Base-by-base conservation (phyloP, 345 rosid species). In the Cardamine resedifolia region DNA sequence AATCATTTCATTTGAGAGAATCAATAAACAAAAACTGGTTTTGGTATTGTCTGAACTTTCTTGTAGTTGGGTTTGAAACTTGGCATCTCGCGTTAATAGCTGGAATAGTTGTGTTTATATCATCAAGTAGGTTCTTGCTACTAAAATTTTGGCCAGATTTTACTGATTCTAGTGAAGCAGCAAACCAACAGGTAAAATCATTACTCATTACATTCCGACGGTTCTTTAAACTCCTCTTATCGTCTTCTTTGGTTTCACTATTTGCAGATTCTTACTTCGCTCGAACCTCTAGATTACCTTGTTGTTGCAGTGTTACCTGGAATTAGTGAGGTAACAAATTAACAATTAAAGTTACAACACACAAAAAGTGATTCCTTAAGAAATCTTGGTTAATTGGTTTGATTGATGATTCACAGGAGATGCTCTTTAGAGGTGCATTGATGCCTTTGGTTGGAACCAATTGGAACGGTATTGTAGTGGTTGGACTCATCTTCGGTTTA, bases 251-350 rank as follows among this genome's bases (percentile, higher is more conserved):
- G 31, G 10, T 34, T 26, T 58, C 39, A 23, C 59, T 23, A 5
- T 8, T 36, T 77, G 79, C 81, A 88, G 97, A 85, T 88, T 50
- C 98, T 94, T 72, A 75, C 95, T 74, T 91, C 95, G 1, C 93
- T 94, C 14, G 82, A 89, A 72, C 97, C 88, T 45, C 50, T 82
- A 77, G 97, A 94, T 85, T 94, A 88, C 80, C 58, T 86, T 48
- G 72, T 87, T 51, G 89, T 94, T 53, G 86, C 98, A 3, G 57
- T 90, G 76, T 78, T 94, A 63, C 96, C 99, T 15, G 96, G 99
- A 39, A 49, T 91, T 18, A 86, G 96, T 56, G 97, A 94, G 90
- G 99, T 91, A 71, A 67, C 45, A 27, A 26, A 8, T 15, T 6
- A 52, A 3, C 43, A 61, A 28, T 27, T 59, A 10, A 41, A 34